Evolutionary conservation across 495 filamentous ascomycete genomes (phyloP).

Genomic region (Articulospora tetracladia): DNA sequence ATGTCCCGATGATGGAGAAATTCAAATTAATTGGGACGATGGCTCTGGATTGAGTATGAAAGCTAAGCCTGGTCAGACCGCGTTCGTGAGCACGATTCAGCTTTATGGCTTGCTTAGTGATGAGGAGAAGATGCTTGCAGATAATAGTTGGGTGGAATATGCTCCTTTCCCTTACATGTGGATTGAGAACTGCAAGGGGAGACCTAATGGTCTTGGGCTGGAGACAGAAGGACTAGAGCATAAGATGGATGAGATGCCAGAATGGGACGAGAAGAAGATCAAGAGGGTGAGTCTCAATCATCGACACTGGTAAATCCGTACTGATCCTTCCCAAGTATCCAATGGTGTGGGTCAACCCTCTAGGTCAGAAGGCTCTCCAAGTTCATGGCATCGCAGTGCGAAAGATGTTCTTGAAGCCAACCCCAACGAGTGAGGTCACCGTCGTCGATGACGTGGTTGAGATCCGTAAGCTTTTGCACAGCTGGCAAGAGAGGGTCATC

Average conservation of each 20-base stretch:
- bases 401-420: constrained; percentile 8
- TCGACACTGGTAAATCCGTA: not conserved
- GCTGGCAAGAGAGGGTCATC: constrained; percentile 8
- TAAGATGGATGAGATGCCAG: constrained; percentile 30
- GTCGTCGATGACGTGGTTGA: constrained; percentile 8
- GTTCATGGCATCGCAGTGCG: constrained; percentile 8
- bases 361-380: constrained; percentile 12
- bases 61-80: constrained; percentile 28
- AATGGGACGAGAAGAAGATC: constrained; percentile 30
- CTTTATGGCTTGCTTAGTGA: constrained; percentile 33
- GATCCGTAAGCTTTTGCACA: constrained; percentile 8
- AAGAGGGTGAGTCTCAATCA: constrained; percentile 18
- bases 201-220: constrained; percentile 34
- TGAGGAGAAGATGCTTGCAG: constrained; percentile 34
- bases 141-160: constrained; percentile 41
- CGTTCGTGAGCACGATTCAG: constrained; percentile 31
- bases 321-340: constrained; percentile 23
- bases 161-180: constrained; percentile 37
- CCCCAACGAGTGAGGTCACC: constrained; percentile 4
- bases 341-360: constrained; percentile 39
- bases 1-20: constrained; percentile 27
- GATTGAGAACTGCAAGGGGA: constrained; percentile 34
- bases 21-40: constrained; percentile 40
- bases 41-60: constrained; percentile 32
- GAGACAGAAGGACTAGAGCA: constrained; percentile 30